A percentile compares a stretch with the other conserved stretches of the same genome.
phyloP scores from a whole-genome alignment of 805 yeast species.

The Cyberlindnera euphorbiae region DNA sequence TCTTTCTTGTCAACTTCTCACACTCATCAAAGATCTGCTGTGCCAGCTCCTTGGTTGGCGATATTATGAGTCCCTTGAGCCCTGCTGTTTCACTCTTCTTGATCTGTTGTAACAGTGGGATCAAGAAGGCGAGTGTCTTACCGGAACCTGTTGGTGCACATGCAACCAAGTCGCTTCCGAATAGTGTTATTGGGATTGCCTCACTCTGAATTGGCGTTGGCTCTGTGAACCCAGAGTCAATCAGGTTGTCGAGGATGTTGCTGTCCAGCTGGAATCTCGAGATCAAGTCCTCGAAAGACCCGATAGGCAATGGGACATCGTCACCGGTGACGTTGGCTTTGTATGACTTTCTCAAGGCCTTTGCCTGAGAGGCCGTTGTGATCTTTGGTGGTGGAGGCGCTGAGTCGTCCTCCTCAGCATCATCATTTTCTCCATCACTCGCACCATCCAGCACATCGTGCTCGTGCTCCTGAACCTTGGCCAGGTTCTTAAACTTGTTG shows the following conservation, averaged over 20 bases:
- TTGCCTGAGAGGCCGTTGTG: conserved; percentile 54
- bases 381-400: conserved; percentile 37
- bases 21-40: conserved; percentile 75
- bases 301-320: conserved; percentile 88
- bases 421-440: conserved; percentile 22
- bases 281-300: conserved; percentile 78
- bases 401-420: conserved; percentile 27
- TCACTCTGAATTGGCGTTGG: conserved; percentile 96
- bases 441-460: conserved; percentile 27
- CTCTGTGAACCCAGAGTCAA: conserved; percentile 65
- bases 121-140: conserved; percentile 84
- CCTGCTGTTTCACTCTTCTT: conserved; percentile 13
- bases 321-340: conserved; percentile 73
- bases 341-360: conserved; percentile 50
- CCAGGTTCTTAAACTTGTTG: conserved; percentile 31
- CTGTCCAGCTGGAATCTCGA: conserved; percentile 62
- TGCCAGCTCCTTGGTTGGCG: conserved; percentile 95
- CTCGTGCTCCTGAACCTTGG: conserved; percentile 24
- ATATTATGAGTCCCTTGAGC: conserved; percentile 70
- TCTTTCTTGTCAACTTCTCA: conserved; percentile 43
- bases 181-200: conserved; percentile 70
- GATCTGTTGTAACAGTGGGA: conserved; percentile 69
- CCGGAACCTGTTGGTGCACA: conserved; percentile 99
- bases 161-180: conserved; percentile 74
- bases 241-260: conserved; percentile 51